Evolutionary conservation across 257 asterid genomes (phyloP).

Genomic region (Fraxinus excelsior): DNA sequence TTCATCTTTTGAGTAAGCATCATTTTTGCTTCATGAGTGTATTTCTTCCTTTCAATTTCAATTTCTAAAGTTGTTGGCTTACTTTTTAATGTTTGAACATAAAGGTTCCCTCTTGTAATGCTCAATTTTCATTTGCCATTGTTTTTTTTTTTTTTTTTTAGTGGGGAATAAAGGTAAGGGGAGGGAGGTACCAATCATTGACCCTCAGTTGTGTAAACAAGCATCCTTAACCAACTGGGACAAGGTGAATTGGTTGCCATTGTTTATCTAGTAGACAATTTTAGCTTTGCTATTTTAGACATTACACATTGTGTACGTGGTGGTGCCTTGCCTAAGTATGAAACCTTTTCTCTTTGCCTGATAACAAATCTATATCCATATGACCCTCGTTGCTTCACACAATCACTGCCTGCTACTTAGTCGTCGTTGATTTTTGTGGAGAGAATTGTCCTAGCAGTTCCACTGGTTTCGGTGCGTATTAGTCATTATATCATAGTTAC

Average conservation of each 20-base stretch:
- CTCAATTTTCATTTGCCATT: not conserved
- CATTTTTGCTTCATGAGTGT: not conserved
- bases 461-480: conserved; percentile 2
- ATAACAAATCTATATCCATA: not conserved
- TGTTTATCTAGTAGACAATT: not conserved
- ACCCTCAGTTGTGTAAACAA: no score
- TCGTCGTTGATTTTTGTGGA: not conserved
- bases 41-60: not conserved
- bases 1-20: conserved; percentile 46
- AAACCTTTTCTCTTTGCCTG: not conserved
- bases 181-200: no score
- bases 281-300: not conserved
- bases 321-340: not conserved
- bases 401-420: no score
- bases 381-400: no score
- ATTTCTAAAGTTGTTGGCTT: not conserved
- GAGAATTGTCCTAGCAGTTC: conserved; percentile 1
- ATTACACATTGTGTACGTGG: not conserved
- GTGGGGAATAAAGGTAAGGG: no score
- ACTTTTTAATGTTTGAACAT: not conserved
- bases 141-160: no score
- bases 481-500: not conserved
- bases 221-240: no score
- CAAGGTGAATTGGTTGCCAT: not conserved
- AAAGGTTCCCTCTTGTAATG: not conserved